phyloP scores from a whole-genome alignment of 2,329 filamentous ascomycete species.

The Colletotrichum sojae region DNA sequence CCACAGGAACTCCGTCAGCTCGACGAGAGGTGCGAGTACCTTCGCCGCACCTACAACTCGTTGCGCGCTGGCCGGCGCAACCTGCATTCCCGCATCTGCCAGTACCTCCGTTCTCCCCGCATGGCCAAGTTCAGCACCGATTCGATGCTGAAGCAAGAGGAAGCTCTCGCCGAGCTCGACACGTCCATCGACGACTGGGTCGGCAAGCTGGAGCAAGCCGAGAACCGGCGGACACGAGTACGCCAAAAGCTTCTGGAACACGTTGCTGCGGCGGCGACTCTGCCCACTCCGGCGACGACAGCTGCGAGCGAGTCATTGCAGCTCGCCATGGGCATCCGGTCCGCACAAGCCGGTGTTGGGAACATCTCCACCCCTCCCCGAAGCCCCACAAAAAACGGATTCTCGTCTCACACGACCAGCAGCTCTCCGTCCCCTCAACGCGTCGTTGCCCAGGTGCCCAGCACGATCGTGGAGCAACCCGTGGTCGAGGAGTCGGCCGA shows the following conservation, averaged over 20 bases:
- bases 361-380: conserved; percentile 71
- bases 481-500: conserved; percentile 58
- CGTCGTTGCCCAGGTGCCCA: conserved; percentile 67
- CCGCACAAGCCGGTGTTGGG: conserved; percentile 47
- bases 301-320: conserved; percentile 58
- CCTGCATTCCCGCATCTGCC: conserved; percentile 82
- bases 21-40: conserved; percentile 84
- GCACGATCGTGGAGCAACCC: conserved; percentile 68
- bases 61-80: conserved; percentile 82
- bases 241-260: conserved; percentile 87
- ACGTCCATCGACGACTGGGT: conserved; percentile 86
- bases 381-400: conserved; percentile 66
- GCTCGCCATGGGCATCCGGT: conserved; percentile 56
- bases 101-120: conserved; percentile 80
- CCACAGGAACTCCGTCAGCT: conserved; percentile 78
- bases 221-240: conserved; percentile 81
- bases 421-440: conserved; percentile 65
- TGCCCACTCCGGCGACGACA: conserved; percentile 53
- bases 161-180: conserved; percentile 83
- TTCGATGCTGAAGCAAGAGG: conserved; percentile 83
- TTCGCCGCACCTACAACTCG: conserved; percentile 82
- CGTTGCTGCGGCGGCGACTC: conserved; percentile 78
- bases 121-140: conserved; percentile 81
- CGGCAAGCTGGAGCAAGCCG: conserved; percentile 82
- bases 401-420: conserved; percentile 52